A percentile compares a stretch with the other conserved stretches of the same genome.
phyloP scores from a whole-genome alignment of 352 stramenopile genomes.

The Sclerospora graminicola region DNA sequence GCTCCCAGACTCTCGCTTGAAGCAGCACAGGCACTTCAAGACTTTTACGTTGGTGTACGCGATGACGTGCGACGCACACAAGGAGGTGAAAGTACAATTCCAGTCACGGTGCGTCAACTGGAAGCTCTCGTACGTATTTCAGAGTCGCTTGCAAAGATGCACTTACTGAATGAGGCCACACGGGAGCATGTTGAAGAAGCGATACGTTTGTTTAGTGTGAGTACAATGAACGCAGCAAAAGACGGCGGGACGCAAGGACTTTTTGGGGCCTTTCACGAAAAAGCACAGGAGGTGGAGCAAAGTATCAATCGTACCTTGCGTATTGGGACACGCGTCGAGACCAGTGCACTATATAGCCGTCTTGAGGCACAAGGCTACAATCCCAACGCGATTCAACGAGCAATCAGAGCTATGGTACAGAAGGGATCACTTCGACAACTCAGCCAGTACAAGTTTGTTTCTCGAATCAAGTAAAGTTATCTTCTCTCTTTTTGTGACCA shows the following conservation, averaged over 20 bases:
- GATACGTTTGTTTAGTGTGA: constrained; percentile 96
- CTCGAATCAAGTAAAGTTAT: constrained; percentile 62
- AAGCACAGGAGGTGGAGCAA: constrained; percentile 72
- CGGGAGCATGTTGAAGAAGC: constrained; percentile 93
- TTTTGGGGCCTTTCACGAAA: constrained; percentile 74
- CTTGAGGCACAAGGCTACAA: constrained; percentile 77
- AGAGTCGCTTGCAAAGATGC: constrained; percentile 98
- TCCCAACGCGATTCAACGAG: constrained; percentile 77
- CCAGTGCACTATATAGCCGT: constrained; percentile 67
- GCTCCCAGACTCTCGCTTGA: constrained; percentile 87
- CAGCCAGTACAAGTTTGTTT: constrained; percentile 84
- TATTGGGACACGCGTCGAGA: constrained; percentile 73
- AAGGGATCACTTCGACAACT: constrained; percentile 70
- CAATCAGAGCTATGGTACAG: constrained; percentile 81
- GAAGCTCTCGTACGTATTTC: constrained; percentile 96
- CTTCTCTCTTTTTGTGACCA: no score
- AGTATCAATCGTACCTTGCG: constrained; percentile 77
- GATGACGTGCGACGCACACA: constrained; percentile 90
- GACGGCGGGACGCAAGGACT: constrained; percentile 80
- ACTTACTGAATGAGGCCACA: constrained; percentile 80
- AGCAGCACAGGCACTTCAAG: constrained; percentile 89
- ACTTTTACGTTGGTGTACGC: constrained; percentile 96
- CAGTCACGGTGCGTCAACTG: constrained; percentile 98
- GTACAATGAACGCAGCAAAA: constrained; percentile 95
- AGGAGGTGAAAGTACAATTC: constrained; percentile 76